Evolutionary conservation across 2,329 filamentous ascomycete genomes (phyloP), one percentile per base, ranked within the genome.

Genomic region (Byssothecium circinans): DNA sequence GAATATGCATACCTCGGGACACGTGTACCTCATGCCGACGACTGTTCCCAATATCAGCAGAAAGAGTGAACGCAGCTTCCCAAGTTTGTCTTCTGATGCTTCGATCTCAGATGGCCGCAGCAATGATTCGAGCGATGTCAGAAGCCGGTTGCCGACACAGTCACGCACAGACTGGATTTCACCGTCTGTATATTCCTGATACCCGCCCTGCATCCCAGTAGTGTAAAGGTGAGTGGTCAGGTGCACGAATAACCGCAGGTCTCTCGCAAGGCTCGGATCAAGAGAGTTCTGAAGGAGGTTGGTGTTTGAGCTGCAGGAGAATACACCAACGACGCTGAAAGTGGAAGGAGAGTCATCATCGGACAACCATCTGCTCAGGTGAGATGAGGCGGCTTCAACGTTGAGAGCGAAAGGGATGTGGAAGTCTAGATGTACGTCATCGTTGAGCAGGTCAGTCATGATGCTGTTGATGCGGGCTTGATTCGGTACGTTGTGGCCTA

Each of bases 391-490:
- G 7, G 50, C 55, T 23, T 58, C 55, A 1, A 50, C 50, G 30
- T 58, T 58, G 4, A 58, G 47, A 7, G 43, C 55, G 23, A 55
- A 58, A 6, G 55, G 55, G 7, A 58, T 55, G 32, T 58, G 52
- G 19, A 58, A 56, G 40, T 56, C 55, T n/a, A 58, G 47, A 36
- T 49, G 49, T 7, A 58, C 52, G 23, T 58, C 52, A n/a, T 56
- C 48, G 15, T 47, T 36, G 3, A 51, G 46, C 8, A 58, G 48
- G 39, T 56, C 41, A 11, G 36, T 18, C 32, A 58, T 35, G 27
- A 56, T 52, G 12, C 25, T 25, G n/a, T 53, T 36, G 19, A 58
- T 45, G 15, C 48, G 55, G 23, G 15, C 25, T 19, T 46, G 44
- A 19, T 43, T 30, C 5, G 46, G 33, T 3, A 33, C n/a, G 5